Evolutionary conservation across 1,284 basidiomycete species (phyloP).

Genomic region (Cutaneotrichosporon mucoides): DNA sequence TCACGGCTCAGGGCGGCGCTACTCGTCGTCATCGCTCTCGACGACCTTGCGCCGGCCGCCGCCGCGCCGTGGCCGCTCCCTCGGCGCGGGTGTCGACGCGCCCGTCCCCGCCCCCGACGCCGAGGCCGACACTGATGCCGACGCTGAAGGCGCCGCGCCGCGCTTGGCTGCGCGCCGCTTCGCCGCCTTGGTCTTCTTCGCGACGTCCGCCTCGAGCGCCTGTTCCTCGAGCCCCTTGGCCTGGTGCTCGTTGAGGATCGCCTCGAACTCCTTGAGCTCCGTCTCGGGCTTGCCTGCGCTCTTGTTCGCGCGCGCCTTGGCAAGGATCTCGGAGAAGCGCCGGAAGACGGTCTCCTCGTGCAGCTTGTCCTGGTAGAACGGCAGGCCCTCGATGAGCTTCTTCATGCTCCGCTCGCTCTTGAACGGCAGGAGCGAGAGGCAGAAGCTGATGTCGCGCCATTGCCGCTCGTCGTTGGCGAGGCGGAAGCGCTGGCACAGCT

Average conservation of each 20-base stretch:
- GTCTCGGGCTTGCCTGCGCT: slow-evolving; percentile 82
- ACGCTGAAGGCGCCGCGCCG: background rate
- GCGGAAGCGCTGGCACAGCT: slow-evolving; percentile 90
- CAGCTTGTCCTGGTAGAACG: slow-evolving; percentile 91
- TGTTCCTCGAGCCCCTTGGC: slow-evolving; percentile 86
- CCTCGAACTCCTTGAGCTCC: slow-evolving; percentile 84
- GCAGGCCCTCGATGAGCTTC: slow-evolving; percentile 89
- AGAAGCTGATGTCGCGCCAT: slow-evolving; percentile 97
- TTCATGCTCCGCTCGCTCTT: slow-evolving; percentile 94
- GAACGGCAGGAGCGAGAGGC: slow-evolving; percentile 89
- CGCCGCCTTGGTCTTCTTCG: slow-evolving; percentile 72
- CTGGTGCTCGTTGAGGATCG: slow-evolving; percentile 76
- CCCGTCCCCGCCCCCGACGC: background rate
- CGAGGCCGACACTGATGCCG: background rate
- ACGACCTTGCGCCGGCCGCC: slow-evolving; percentile 12
- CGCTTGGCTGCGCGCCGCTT: slow-evolving; percentile 57
- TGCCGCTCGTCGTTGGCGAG: slow-evolving; percentile 82
- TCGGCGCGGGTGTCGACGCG: background rate
- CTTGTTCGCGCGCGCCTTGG: slow-evolving; percentile 77
- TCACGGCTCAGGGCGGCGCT: background rate
- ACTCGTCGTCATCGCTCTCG: slow-evolving; percentile 23
- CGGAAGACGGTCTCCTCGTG: slow-evolving; percentile 80
- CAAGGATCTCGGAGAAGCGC: slow-evolving; percentile 82
- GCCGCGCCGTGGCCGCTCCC: background rate
- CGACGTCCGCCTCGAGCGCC: slow-evolving; percentile 75